Base-by-base conservation (phyloP, 768 basidiomycete genomes). In the Cystofilobasidium macerans region DNA sequence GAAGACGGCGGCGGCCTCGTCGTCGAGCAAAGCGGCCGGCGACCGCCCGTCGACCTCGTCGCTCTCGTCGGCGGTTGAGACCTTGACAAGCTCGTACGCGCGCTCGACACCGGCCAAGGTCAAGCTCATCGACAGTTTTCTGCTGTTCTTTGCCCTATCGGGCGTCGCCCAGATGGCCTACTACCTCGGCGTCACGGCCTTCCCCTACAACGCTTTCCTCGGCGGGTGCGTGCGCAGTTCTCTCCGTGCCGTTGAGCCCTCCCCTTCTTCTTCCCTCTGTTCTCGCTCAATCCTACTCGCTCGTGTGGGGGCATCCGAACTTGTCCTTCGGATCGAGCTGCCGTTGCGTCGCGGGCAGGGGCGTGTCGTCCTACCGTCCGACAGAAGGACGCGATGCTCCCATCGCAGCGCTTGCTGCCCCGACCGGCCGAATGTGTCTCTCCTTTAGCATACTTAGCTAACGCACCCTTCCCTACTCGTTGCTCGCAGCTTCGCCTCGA, bases 131-230 rank as follows among this genome's bases (percentile, higher is more conserved):
- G 95, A 99, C 79, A 78, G 84, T 11, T 97, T 97, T 80, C 82
- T 98, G 69, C 78, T 88, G 68, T 95, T 94, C 81, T 82, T 94
- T 72, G 85, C 97, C 80, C 81, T 94, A 54, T 88, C 88, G 2
- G 95, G 95, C 71, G 81, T 93, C 66, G 74, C 84, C 53, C 93
- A 97, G 75, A 97, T 99, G 78, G 78, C 82, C 13, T 98, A 98
- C 79, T 91, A 94, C 78, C 77, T 94, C 35, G 80, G 90, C 70
- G 81, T 99, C 69, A 91, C 91, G 65, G 87, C 85, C 78, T 98
- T 85, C 78, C 95, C 95, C 28, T 97, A 93, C 81, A 97, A 99
- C 71, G 91, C 95, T 43, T 99, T 99, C 78, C 77, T 97, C 71
- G 86, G 91, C 69, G 93, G 91, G 95, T 97, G 77, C 47, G 4